Percentiles rank a stretch among this genome's conserved stretches.
Conservation (phyloP, 495 filamentous ascomycete genomes). For the Apodospora peruviana region DNA sequence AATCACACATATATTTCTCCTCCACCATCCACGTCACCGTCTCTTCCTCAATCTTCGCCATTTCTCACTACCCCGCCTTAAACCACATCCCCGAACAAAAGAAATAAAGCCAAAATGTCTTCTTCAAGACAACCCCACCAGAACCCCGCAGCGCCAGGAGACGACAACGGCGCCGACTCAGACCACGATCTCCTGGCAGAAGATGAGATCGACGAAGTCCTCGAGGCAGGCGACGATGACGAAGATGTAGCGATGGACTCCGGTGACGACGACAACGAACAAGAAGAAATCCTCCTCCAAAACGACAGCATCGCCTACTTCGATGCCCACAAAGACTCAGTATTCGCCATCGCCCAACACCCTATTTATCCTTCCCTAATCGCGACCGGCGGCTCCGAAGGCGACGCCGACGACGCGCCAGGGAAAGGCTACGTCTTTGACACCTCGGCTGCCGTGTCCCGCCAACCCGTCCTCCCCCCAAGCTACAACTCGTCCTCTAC, state of each 20-base stretch:
- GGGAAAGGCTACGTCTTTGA: conserved; percentile 71
- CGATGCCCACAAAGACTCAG: conserved; percentile 77
- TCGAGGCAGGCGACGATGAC: conserved; percentile 60
- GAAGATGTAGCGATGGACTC: conserved; percentile 37
- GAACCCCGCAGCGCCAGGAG: conserved; percentile 1
- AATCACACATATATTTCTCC: not conserved
- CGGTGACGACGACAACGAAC: conserved; percentile 43
- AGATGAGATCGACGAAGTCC: conserved; percentile 52
- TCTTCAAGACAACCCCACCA: conserved; percentile 16
- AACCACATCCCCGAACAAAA: not conserved
- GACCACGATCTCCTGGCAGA: conserved; percentile 59
- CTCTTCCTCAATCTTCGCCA: not conserved
- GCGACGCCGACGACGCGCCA: conserved; percentile 59
- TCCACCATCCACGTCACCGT: not conserved
- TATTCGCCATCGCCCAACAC: conserved; percentile 92
- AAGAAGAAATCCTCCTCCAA: conserved; percentile 69
- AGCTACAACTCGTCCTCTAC: conserved; percentile 55
- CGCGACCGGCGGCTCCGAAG: conserved; percentile 81
- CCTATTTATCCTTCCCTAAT: conserved; percentile 71
- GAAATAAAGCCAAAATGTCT: conserved; percentile 12
- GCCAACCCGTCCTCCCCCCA: conserved; percentile 59
- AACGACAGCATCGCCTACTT: conserved; percentile 94
- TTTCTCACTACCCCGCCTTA: not conserved
- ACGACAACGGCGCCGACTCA: conserved; percentile 40
- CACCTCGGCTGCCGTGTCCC: conserved; percentile 57